Percentiles rank a stretch among this genome's conserved stretches.
phyloP scores from a whole-genome alignment of 2,329 filamentous ascomycete species.

The Huntiella savannae region DNA sequence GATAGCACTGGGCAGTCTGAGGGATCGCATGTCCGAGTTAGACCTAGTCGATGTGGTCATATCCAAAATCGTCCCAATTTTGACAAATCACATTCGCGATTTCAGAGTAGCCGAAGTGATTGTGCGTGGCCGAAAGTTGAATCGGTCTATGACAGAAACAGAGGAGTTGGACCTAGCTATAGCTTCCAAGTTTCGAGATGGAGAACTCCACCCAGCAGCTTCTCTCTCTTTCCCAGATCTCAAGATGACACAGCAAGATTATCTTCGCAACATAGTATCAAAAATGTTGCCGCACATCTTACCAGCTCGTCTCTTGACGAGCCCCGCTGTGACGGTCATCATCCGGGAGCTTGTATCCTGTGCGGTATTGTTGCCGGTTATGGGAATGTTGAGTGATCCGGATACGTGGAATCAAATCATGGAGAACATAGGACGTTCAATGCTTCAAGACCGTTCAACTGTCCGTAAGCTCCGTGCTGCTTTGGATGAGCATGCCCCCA shows the following conservation, averaged over 20 bases:
- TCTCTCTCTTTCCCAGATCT: slow-evolving; percentile 68
- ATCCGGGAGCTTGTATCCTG: slow-evolving; percentile 84
- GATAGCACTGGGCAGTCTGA: slow-evolving; percentile 48
- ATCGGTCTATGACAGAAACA: slow-evolving; percentile 79
- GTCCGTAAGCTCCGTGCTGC: slow-evolving; percentile 82
- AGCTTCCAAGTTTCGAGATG: slow-evolving; percentile 80
- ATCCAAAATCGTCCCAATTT: slow-evolving; percentile 64
- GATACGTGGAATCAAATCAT: slow-evolving; percentile 97
- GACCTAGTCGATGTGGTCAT: slow-evolving; percentile 75
- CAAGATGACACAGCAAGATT: slow-evolving; percentile 70
- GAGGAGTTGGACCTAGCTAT: slow-evolving; percentile 92
- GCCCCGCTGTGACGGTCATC: slow-evolving; percentile 60
- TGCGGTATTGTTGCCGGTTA: slow-evolving; percentile 66
- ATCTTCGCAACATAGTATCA: slow-evolving; percentile 58
- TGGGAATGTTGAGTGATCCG: slow-evolving; percentile 68
- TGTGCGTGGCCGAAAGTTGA: slow-evolving; percentile 73
- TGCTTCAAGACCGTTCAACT: slow-evolving; percentile 88
- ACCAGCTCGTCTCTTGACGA: slow-evolving; percentile 54
- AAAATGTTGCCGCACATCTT: slow-evolving; percentile 57
- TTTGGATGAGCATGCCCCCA: slow-evolving; percentile 80
- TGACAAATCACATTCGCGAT: slow-evolving; percentile 75
- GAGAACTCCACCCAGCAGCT: slow-evolving; percentile 72
- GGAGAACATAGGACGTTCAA: slow-evolving; percentile 68
- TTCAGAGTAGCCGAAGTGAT: slow-evolving; percentile 79
- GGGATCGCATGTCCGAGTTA: slow-evolving; percentile 51